Base-by-base conservation (phyloP, 2,329 filamentous ascomycete genomes). In the Fonsecaea erecta region DNA sequence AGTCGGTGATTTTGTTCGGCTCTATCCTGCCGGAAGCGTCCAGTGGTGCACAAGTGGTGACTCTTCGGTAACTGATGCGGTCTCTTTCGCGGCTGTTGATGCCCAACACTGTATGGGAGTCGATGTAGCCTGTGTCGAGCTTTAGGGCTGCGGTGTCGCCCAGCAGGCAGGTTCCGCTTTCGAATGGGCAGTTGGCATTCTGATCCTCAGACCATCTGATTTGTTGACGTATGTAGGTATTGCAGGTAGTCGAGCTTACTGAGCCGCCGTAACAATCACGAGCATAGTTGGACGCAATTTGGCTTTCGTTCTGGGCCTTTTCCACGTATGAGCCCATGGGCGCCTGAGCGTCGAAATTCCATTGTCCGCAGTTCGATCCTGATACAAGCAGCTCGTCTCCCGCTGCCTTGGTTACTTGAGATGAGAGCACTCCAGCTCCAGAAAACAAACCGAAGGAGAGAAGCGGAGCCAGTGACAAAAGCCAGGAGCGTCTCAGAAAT, bases 101-200 rank as follows among this genome's bases (percentile, higher is more conserved):
- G 7, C 74, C 74, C 32, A 76, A 66, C 21, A 71, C 67, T 5
- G 51, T 18, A 32, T 73, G 70, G 1, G 72, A 71, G 55, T 74
- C 71, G 21, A 75, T 66, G 5, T 67, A 53, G 5, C 72, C 72
- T 0, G 68, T 73, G 46, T 67, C 66, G 18, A 65, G 21, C 48
- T 43, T 43, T 34, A 53, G 48, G 14, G 62, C 60, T 18, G 24
- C 35, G 1, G 40, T 37, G 14, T 43, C 55, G n/a, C 37, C 37
- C 3, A 18, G 55, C 26, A 48, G 37, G 43, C 51, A 57, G 11
- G 59, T 60, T 30, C 51, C 70, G 12, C 48, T 37, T 9, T 40
- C 58, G 37, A 71, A 71, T 3, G 70, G 70, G 48, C 69, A 71
- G 5, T 32, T 16, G 4, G 63, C 24, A 24, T 46, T 64, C 46